Evolutionary conservation across 2,329 filamentous ascomycete species (phyloP), one percentile per base, ranked within the genome.

Genomic region (Epichloe scottii): DNA sequence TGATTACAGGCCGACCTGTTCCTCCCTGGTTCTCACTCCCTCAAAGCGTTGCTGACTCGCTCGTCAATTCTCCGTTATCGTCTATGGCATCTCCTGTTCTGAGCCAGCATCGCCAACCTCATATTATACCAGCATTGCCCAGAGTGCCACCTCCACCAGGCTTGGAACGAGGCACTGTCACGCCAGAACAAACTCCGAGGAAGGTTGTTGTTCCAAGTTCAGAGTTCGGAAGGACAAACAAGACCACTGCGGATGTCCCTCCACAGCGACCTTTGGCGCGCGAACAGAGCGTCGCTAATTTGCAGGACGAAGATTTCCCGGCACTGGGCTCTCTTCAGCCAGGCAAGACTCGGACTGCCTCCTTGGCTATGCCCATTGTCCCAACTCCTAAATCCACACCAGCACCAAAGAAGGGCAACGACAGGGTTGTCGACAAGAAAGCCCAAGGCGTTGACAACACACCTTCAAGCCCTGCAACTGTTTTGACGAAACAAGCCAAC

Each of bases 231-330:
- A 70, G 68, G 54, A 69, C 58, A 21, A 67, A 71, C 48, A 78
- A 75, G 53, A 62, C 68, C 11, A 57, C 74, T 8, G 71, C 74
- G 0, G 65, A 73, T 30, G 71, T 71, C 35, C 66, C 69, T 2
- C 59, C 69, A 1, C 67, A 68, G 56, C 68, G 70, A n/a, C 56
- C 57, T 33, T 30, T 55, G 4, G 57, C 55, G 47, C 57, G 59
- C 44, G 43, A 46, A 30, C 48, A 40, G n/a, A 39, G 43, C 11
- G 42, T 49, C 5, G 34, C 48, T 8, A 34, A 74, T 33, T 63
- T 82, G 43, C 74, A 80, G 53, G 77, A 81, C 23, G 79, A 83
- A 57, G 80, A 84, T 56, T 84, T 83, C 57, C 81, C 81, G 11
- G 74, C 78, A 3, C 66, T 84, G 5, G 71, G 76, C 54, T 68